Evolutionary conservation across 1,284 basidiomycete species (phyloP).

Genomic region (Marasmius oreades): DNA sequence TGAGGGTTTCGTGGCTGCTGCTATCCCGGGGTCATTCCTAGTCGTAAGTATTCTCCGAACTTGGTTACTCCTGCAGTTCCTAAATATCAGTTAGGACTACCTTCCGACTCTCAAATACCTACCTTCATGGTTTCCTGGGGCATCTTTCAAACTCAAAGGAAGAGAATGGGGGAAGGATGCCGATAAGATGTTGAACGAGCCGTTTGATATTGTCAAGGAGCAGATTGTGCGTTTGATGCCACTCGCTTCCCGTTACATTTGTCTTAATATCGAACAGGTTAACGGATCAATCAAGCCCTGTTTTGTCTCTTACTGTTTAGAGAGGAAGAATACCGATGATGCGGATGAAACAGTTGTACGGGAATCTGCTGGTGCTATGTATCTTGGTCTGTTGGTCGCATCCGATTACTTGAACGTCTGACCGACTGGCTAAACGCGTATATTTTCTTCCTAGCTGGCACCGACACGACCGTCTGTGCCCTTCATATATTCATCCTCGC

Average conservation of each 20-base stretch:
- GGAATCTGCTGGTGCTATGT: conserved; percentile 1
- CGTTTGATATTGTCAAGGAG: not conserved
- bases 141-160: conserved; percentile 13
- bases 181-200: not conserved
- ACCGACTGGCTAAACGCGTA: too few relatives aligned
- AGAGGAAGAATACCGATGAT: not conserved
- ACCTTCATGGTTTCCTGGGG: conserved; percentile 21
- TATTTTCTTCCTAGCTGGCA: too few relatives aligned
- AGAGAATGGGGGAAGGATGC: conserved; percentile 13
- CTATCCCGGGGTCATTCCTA: not conserved
- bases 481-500: conserved; percentile 27
- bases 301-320: conserved; percentile 1
- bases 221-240: not conserved
- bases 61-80: not conserved
- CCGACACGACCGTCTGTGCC: conserved; percentile 6
- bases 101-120: conserved; percentile 15
- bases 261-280: not conserved
- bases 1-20: not conserved
- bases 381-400: not conserved
- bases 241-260: not conserved
- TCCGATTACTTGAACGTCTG: not conserved
- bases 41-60: not conserved
- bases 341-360: not conserved
- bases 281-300: not conserved
- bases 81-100: conserved; percentile 12